Evolutionary conservation across 176 grass and related monocot genomes (phyloP).

Genomic region (Poa pratensis): DNA sequence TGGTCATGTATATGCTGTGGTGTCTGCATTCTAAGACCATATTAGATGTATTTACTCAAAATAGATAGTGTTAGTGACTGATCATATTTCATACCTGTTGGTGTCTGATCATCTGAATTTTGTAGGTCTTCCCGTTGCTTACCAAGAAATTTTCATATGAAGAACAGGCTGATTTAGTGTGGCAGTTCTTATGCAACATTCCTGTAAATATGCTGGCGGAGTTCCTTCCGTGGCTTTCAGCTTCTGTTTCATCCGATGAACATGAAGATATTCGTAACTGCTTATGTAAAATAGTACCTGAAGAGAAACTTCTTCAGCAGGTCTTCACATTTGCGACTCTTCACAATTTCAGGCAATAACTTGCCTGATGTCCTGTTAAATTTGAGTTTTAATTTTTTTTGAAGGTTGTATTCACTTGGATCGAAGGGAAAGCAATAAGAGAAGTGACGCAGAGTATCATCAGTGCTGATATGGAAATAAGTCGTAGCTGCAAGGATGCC

Average conservation of each 20-base stretch:
- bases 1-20: neutral
- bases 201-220: conserved; percentile 85
- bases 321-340: conserved; percentile 43
- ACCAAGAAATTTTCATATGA: conserved; percentile 87
- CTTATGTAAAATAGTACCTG: conserved; percentile 85
- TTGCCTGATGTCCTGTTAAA: conserved; percentile 40
- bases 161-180: conserved; percentile 95
- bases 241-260: conserved; percentile 84
- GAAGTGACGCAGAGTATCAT: conserved; percentile 33
- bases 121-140: conserved; percentile 91
- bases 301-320: conserved; percentile 97
- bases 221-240: conserved; percentile 90
- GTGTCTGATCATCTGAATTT: conserved; percentile 42
- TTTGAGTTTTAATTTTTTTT: conserved; percentile 42
- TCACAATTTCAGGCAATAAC: conserved; percentile 38
- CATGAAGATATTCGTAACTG: conserved; percentile 72
- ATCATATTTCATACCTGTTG: conserved; percentile 28
- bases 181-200: conserved; percentile 94
- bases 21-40: conserved; percentile 9
- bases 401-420: conserved; percentile 94
- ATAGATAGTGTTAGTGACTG: neutral
- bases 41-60: neutral
- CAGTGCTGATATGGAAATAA: conserved; percentile 39
- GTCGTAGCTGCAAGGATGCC: conserved; percentile 28
- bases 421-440: conserved; percentile 61